phyloP scores from a whole-genome alignment of 441 rosid species.

The Adansonia rubrostipa region DNA sequence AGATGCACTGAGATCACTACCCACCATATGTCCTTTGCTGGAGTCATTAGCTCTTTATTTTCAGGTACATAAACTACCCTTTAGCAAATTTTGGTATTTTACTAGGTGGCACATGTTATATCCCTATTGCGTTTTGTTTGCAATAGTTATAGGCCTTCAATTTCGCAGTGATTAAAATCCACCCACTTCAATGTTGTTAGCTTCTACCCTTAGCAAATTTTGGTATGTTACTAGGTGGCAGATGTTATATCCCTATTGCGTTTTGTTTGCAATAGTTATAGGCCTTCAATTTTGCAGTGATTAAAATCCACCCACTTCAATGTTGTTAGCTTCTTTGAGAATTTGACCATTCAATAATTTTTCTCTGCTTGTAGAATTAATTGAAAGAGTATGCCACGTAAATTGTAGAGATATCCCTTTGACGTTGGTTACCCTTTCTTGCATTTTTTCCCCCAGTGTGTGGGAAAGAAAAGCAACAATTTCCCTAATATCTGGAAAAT shows the following conservation, averaged over 20 bases:
- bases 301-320: not conserved
- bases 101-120: not conserved
- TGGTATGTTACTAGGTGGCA: not conserved
- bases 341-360: not conserved
- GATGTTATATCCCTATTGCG: not conserved
- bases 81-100: not conserved
- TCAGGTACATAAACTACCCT: slow-evolving; percentile 64
- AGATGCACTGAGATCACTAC: slow-evolving; percentile 51
- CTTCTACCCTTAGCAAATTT: slow-evolving; percentile 29
- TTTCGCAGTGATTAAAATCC: slow-evolving; percentile 4
- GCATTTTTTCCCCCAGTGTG: not conserved
- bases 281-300: slow-evolving; percentile 9
- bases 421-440: not conserved
- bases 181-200: not conserved
- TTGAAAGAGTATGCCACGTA: not conserved
- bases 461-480: not conserved
- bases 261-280: not conserved
- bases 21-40: slow-evolving; percentile 65
- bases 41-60: slow-evolving; percentile 64
- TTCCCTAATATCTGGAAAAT: not conserved
- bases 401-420: not conserved
- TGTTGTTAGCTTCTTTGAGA: not conserved
- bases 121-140: not conserved
- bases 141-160: slow-evolving; percentile 1
- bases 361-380: not conserved